Percentiles rank a stretch among this genome's conserved stretches.
Evolutionary conservation across 768 basidiomycete species (phyloP).

Genomic region (Tubosaeta sp.): DNA sequence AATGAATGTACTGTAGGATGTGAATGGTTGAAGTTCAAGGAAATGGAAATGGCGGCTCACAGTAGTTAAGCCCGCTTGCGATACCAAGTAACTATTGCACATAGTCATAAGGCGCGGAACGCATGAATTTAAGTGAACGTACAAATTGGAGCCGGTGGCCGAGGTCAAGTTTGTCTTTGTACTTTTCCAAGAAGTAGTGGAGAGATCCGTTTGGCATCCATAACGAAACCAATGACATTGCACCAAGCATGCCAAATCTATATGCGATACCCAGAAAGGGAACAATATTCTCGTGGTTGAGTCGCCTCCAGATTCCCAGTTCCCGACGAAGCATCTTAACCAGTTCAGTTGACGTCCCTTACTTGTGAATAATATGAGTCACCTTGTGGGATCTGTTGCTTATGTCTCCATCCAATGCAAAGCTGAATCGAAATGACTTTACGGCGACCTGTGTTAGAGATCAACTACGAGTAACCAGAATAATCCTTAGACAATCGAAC

Average conservation of each 20-base stretch:
- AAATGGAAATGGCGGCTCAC: not conserved
- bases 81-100: slow-evolving; percentile 10
- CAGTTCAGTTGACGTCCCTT: too few relatives aligned
- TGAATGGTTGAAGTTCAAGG: not conserved
- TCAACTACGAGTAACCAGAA: not conserved
- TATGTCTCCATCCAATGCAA: not conserved
- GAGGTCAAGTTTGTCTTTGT: not conserved
- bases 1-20: slow-evolving; percentile 7
- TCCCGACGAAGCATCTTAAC: slow-evolving; percentile 16
- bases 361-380: not conserved
- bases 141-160: slow-evolving; percentile 10
- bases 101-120: slow-evolving; percentile 17
- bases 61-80: slow-evolving; percentile 9
- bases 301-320: slow-evolving; percentile 25
- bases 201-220: slow-evolving; percentile 30
- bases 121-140: slow-evolving; percentile 2
- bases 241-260: slow-evolving; percentile 21
- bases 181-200: slow-evolving; percentile 12
- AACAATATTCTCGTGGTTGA: slow-evolving; percentile 24
- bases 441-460: slow-evolving; percentile 15
- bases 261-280: slow-evolving; percentile 24
- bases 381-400: not conserved
- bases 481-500: not conserved
- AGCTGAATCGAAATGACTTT: slow-evolving; percentile 14
- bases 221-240: slow-evolving; percentile 26